Evolutionary conservation across 768 basidiomycete species (phyloP), one percentile per base, ranked within the genome.

Genomic region (Pleurotus eryngii): DNA sequence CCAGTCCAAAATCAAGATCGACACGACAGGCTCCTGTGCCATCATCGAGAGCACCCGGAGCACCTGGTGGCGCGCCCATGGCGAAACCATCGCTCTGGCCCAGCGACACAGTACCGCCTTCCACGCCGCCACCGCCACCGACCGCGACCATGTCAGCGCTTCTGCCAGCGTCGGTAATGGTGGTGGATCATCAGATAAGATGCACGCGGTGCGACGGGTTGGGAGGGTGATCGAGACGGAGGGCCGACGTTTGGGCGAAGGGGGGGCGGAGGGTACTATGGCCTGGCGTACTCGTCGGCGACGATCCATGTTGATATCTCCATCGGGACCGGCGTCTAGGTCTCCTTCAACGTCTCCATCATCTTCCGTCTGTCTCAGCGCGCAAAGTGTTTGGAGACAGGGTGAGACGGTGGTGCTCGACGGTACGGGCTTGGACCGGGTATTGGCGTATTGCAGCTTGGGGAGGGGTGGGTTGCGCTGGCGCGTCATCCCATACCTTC

Each of bases 31-130:
- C 66, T 3, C 67, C 71, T 5, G 63, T 58, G 46, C 63, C 68
- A 27, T 68, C 72, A 14, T 59, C 64, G 65, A 69, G 47, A 0
- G 91, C 92, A 50, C 92, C 92, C 0, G 92, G 92, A 0, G 92
- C 91, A 39, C 91, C 91, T 7, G 92, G 92, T 1, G 92, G 92
- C 0, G 92, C 92, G 47, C 92, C 92, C 86, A 92, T 90, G 4
- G 87, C 89, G 61, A 93, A 90, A 68, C 90, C 90, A 63, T 94
- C 92, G 60, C 91, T 92, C n/a, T 83, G 80, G 40, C 90, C 89
- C 42, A 92, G 70, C 3, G 82, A 82, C 5, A 90, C 89, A 39
- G 92, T 84, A 1, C 87, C 90, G 59, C 88, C 88, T 55, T 89
- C 88, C 12, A 89, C 86, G 0, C 82, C 81, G 0, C 77, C 82